Conservation (phyloP, 768 basidiomycete genomes). For the Leccinum ochraceum region DNA sequence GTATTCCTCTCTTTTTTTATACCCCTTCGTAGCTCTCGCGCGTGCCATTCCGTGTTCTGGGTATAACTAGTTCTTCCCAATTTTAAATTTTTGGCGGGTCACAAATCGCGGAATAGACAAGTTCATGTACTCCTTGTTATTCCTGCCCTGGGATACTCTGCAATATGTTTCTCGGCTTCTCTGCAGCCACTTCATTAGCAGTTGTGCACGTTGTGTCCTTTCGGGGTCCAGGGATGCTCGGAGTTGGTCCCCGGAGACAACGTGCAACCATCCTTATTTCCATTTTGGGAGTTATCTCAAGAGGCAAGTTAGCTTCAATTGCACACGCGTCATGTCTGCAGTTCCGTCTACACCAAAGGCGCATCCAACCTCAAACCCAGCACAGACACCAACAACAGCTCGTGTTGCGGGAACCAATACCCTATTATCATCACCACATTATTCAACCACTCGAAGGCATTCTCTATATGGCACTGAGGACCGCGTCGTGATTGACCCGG, state of each 20-base stretch:
- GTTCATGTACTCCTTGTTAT: not conserved
- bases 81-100: too few relatives aligned
- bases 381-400: constrained; percentile 58
- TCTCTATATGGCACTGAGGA: constrained; percentile 98
- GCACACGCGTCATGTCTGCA: constrained; percentile 30
- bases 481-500: constrained; percentile 92
- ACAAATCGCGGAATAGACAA: not conserved
- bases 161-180: not conserved
- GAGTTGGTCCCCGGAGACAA: too few relatives aligned
- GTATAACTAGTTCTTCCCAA: too few relatives aligned
- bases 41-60: too few relatives aligned
- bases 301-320: not conserved
- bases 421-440: constrained; percentile 80
- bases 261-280: too few relatives aligned
- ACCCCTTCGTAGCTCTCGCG: not conserved
- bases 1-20: too few relatives aligned
- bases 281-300: too few relatives aligned
- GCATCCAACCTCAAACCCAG: constrained; percentile 20
- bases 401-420: constrained; percentile 48
- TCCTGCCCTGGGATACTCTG: not conserved
- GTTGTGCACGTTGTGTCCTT: too few relatives aligned
- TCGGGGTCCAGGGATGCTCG: too few relatives aligned
- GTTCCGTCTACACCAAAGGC: constrained; percentile 36
- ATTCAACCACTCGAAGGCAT: constrained; percentile 82
- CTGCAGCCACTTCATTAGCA: not conserved